phyloP scores from a whole-genome alignment of 2,329 filamentous ascomycete genomes.

The Aspergillus vadensis region DNA sequence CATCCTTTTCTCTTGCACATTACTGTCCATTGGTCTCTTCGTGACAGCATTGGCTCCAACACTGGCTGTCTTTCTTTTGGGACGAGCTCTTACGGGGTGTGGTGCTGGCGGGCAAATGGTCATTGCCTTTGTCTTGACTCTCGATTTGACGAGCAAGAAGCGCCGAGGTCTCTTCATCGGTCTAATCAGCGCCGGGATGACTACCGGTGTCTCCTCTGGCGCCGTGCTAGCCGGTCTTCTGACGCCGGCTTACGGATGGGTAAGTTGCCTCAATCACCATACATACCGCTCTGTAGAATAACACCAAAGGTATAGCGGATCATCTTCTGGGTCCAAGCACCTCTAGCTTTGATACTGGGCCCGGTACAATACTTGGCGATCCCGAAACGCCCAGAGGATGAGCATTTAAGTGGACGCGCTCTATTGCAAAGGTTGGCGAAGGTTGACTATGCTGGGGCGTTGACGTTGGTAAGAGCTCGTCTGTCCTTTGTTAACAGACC shows the following conservation, averaged over 20 bases:
- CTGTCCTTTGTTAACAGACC: background rate
- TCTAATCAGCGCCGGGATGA: slow-evolving; percentile 71
- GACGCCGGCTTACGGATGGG: slow-evolving; percentile 68
- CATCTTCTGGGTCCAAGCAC: slow-evolving; percentile 73
- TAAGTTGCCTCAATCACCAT: slow-evolving; percentile 41
- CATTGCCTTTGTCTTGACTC: slow-evolving; percentile 71
- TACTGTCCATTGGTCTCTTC: slow-evolving; percentile 64
- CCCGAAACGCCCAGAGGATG: slow-evolving; percentile 51
- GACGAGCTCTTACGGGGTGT: slow-evolving; percentile 67
- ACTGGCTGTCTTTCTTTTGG: slow-evolving; percentile 66
- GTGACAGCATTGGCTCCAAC: slow-evolving; percentile 63
- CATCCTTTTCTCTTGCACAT: slow-evolving; percentile 61
- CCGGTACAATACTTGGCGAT: slow-evolving; percentile 66
- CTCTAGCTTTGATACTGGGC: slow-evolving; percentile 63
- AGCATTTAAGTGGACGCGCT: slow-evolving; percentile 41
- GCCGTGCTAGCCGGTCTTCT: slow-evolving; percentile 70
- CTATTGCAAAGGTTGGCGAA: slow-evolving; percentile 58
- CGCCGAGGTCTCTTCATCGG: slow-evolving; percentile 73
- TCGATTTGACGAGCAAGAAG: slow-evolving; percentile 70
- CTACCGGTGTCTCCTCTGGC: slow-evolving; percentile 69
- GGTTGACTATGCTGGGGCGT: slow-evolving; percentile 75
- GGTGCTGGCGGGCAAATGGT: slow-evolving; percentile 74
- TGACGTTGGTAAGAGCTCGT: slow-evolving; percentile 58
- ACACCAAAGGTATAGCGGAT: slow-evolving; percentile 54
- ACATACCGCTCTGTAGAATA: background rate